A percentile compares a stretch with the other conserved stretches of the same genome.
These are phyloP conservation scores for Aspergillus ellipticus DNA, from an alignment of 495 filamentous ascomycete species.

Conservation along the genomic window DNA sequence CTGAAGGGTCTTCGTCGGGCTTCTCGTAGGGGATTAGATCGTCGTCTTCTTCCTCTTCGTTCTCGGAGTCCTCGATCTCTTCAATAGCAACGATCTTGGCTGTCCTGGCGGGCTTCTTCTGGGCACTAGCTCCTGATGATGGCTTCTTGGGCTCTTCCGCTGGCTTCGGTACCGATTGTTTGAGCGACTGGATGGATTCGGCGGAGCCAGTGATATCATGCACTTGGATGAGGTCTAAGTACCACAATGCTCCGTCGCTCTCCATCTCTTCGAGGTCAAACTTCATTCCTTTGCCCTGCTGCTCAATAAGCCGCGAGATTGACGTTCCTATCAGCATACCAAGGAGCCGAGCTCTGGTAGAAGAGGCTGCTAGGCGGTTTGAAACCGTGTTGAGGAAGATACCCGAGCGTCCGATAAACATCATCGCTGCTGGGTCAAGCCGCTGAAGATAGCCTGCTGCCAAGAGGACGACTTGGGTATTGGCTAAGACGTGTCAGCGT, in stretches of 20 bases:
- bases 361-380: slow-evolving; percentile 77
- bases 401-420: slow-evolving; percentile 63
- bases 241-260: slow-evolving; percentile 71
- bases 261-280: slow-evolving; percentile 82
- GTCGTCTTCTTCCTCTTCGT: slow-evolving; percentile 60
- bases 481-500: slow-evolving; percentile 50
- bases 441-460: slow-evolving; percentile 72
- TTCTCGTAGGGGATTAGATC: slow-evolving; percentile 81
- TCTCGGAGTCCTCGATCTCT: slow-evolving; percentile 51
- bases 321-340: slow-evolving; percentile 87
- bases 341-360: slow-evolving; percentile 70
- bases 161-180: slow-evolving; percentile 4
- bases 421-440: slow-evolving; percentile 54
- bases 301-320: slow-evolving; percentile 77
- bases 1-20: slow-evolving; percentile 87
- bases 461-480: slow-evolving; percentile 75
- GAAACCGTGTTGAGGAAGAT: slow-evolving; percentile 74
- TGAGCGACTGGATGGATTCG: slow-evolving; percentile 40
- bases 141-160: slow-evolving; percentile 5
- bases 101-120: slow-evolving; percentile 23
- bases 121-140: slow-evolving; percentile 12
- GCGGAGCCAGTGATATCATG: slow-evolving; percentile 62
- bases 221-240: slow-evolving; percentile 60
- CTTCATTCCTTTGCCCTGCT: slow-evolving; percentile 65
- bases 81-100: slow-evolving; percentile 62